Conservation (phyloP, 2,329 filamentous ascomycete genomes). For the Podosphaera aphanis region DNA sequence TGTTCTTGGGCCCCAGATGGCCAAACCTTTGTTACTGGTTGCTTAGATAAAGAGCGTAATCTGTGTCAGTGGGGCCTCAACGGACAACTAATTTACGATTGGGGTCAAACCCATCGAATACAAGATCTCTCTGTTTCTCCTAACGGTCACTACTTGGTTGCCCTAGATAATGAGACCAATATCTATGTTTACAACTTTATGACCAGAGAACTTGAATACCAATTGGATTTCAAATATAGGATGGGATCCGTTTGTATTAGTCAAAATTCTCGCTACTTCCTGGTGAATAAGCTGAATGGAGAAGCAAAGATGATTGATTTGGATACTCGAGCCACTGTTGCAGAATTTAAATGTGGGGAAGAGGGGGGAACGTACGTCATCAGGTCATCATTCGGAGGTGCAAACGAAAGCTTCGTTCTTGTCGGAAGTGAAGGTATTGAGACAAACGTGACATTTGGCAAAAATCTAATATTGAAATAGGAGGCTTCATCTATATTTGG, state of each 20-base stretch:
- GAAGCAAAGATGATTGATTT: constrained; percentile 62
- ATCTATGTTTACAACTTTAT: constrained; percentile 64
- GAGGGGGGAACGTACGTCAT: constrained; percentile 58
- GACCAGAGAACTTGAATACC: constrained; percentile 53
- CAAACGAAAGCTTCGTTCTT: constrained; percentile 73
- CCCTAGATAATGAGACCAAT: constrained; percentile 44
- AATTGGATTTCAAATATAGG: constrained; percentile 43
- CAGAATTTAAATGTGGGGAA: constrained; percentile 47
- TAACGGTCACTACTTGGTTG: constrained; percentile 58
- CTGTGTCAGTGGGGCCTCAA: constrained; percentile 48
- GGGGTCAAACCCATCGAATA: constrained; percentile 49
- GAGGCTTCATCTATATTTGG: constrained; percentile 63
- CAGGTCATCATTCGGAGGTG: constrained; percentile 64
- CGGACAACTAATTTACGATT: constrained; percentile 38
- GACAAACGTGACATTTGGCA: background rate
- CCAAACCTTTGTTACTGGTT: constrained; percentile 54
- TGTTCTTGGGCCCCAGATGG: constrained; percentile 76
- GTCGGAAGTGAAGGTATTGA: constrained; percentile 68
- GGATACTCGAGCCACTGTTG: constrained; percentile 43
- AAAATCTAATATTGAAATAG: constrained; percentile 15
- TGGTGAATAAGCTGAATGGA: constrained; percentile 61
- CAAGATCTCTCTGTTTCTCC: constrained; percentile 67
- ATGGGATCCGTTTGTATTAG: constrained; percentile 65
- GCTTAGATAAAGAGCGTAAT: constrained; percentile 41
- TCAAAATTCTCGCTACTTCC: constrained; percentile 53